These are phyloP conservation scores for Salix suchowensis DNA, from an alignment of 345 rosid species.

Conservation along the genomic window DNA sequence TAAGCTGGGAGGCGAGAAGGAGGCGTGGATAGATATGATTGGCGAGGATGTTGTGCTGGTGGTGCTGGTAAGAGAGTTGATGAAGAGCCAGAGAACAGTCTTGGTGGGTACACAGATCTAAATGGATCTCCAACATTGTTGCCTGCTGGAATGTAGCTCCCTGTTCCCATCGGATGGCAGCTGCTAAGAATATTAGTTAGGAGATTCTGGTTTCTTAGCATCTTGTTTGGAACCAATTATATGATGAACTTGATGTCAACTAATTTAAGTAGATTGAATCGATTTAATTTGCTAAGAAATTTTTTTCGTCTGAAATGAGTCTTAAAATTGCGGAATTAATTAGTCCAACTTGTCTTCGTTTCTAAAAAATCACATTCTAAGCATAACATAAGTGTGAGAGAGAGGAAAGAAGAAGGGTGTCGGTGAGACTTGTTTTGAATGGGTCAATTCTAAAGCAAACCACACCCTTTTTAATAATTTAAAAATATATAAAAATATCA, in stretches of 20 bases:
- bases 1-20: conserved; percentile 37
- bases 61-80: conserved; percentile 30
- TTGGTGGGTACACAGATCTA: conserved; percentile 52
- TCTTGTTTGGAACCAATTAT: no score
- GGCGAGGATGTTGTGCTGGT: conserved; percentile 25
- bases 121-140: conserved; percentile 46
- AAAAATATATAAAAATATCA: neutral
- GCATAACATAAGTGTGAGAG: neutral
- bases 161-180: conserved; percentile 40
- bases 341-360: neutral
- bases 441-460: no score
- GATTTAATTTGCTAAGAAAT: no score
- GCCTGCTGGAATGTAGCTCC: conserved; percentile 41
- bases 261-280: no score
- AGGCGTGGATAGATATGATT: conserved; percentile 46
- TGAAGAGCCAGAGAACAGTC: conserved; percentile 48
- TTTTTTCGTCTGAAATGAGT: no score
- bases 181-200: conserved; percentile 25
- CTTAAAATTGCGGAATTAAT: no score
- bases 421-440: neutral
- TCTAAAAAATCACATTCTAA: neutral
- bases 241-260: no score
- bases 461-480: neutral
- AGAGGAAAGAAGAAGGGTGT: neutral
- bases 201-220: neutral